Base-by-base conservation (phyloP, 768 basidiomycete genomes). In the Collybia mongolica region DNA sequence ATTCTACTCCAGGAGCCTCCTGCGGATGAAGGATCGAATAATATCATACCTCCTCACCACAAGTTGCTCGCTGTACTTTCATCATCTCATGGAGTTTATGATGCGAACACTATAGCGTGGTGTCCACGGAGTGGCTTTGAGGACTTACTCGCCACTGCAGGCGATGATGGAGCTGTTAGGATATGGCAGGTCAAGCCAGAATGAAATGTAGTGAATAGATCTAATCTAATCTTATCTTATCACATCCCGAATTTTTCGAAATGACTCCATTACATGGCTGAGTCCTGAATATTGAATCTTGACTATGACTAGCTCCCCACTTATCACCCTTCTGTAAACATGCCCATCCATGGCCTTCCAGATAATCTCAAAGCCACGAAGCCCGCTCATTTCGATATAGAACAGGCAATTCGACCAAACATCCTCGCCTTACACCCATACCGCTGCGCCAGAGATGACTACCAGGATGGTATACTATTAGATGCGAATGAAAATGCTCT, bases 401-500 rank as follows among this genome's bases (percentile, higher is more conserved):
- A 90, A 69, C 68, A 72, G 28, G 88, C 90, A 48, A 89, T 98
- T 58, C 80, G 95, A n/a, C 88, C 92, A 2, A 99, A 98, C 63
- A 95, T 99, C 60, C 87, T 97, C 42, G 72, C 90, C 0, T 75
- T 99, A 12, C 84, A 86, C 42, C 97, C 97, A 0, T 98, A 99
- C 69, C 85, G 95, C 24, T 98, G 94, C 60, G 97, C 97, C 0
- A 78, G 97, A 41, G 96, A 99, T 61, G 96, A 99, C 72, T 99
- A 97, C 71, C 83, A 85, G 42, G 73, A 82, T 2, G 95, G 95
- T 19, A 86, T 98, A 60, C 82, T 99, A 22, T 82, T 99, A 18
- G 97, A 99, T 58, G 97, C 97, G 12, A 99, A 99, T 69, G 97
- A 99, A 73, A 98, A 99, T 65, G 82, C 96, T 0, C 77, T 94